phyloP scores from a whole-genome alignment of 2,329 filamentous ascomycete species.

The Apiospora malaysiana region DNA sequence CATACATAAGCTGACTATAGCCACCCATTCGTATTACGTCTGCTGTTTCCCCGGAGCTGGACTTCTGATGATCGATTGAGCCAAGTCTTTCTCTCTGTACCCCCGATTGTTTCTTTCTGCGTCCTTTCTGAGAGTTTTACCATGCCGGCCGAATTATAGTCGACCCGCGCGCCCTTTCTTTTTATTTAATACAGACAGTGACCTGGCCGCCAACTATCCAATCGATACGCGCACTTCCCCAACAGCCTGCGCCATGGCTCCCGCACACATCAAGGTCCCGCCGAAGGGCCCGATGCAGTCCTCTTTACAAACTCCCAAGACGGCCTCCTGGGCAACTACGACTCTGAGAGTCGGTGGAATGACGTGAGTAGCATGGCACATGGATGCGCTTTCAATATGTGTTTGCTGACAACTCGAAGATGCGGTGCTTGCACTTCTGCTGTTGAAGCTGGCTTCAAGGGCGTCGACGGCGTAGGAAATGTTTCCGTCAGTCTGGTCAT shows the following conservation, averaged over 20 bases:
- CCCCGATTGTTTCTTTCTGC: background rate
- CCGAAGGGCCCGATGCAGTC: slow-evolving; percentile 41
- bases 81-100: background rate
- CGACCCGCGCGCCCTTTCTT: background rate
- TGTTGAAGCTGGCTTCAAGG: slow-evolving; percentile 90
- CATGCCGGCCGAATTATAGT: slow-evolving; percentile 10
- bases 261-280: slow-evolving; percentile 55
- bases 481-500: slow-evolving; percentile 94
- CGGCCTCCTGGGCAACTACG: slow-evolving; percentile 81
- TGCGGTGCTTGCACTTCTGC: slow-evolving; percentile 95
- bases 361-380: slow-evolving; percentile 59
- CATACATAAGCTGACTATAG: slow-evolving; percentile 22
- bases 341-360: slow-evolving; percentile 90
- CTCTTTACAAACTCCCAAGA: slow-evolving; percentile 43
- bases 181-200: slow-evolving; percentile 6
- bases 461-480: slow-evolving; percentile 78
- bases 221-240: background rate
- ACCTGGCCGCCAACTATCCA: background rate
- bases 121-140: background rate
- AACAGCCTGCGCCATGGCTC: slow-evolving; percentile 50
- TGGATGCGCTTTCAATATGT: background rate
- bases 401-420: slow-evolving; percentile 45
- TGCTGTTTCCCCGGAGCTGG: slow-evolving; percentile 20
- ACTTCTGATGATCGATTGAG: slow-evolving; percentile 23
- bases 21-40: background rate